Evolutionary conservation across 2,329 filamentous ascomycete species (phyloP).

Genomic region (Verruconis gallopava): DNA sequence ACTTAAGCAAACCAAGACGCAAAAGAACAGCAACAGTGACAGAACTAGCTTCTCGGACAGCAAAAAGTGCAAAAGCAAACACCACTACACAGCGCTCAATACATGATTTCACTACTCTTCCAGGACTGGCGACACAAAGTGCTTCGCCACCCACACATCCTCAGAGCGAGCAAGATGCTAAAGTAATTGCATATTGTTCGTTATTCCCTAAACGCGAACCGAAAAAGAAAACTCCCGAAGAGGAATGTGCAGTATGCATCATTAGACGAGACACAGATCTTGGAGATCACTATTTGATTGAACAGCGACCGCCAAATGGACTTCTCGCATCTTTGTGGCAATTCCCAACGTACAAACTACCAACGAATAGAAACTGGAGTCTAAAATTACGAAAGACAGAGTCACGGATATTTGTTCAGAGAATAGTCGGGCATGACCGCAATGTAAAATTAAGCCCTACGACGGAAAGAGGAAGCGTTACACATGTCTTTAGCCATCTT

Average conservation of each 20-base stretch:
- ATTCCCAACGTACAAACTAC: constrained; percentile 21
- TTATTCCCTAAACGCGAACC: constrained; percentile 23
- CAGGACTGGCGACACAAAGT: too few relatives aligned
- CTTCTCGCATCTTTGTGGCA: constrained; percentile 17
- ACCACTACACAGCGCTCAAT: constrained; percentile 17
- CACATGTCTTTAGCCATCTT: constrained; percentile 24
- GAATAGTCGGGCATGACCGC: background rate
- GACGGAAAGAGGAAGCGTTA: constrained; percentile 17
- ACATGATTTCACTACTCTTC: background rate
- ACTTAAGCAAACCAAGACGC: too few relatives aligned
- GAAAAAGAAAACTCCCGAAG: constrained; percentile 23
- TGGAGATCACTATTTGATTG: constrained; percentile 19
- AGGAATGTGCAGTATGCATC: constrained; percentile 22
- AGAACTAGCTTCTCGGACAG: background rate
- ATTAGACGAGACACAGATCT: constrained; percentile 14
- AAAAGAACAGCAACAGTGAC: too few relatives aligned
- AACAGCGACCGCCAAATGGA: constrained; percentile 22
- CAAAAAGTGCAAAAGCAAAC: constrained; percentile 10
- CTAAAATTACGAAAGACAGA: background rate
- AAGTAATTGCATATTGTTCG: constrained; percentile 19
- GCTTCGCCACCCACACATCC: constrained; percentile 8
- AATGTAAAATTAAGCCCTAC: background rate
- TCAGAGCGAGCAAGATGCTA: too few relatives aligned
- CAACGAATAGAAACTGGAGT: constrained; percentile 1
- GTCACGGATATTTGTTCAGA: background rate